A percentile compares a stretch with the other conserved stretches of the same genome.
These are phyloP conservation scores for Aspergillus panamensis DNA, from an alignment of 495 filamentous ascomycete genomes.

Conservation along the genomic window DNA sequence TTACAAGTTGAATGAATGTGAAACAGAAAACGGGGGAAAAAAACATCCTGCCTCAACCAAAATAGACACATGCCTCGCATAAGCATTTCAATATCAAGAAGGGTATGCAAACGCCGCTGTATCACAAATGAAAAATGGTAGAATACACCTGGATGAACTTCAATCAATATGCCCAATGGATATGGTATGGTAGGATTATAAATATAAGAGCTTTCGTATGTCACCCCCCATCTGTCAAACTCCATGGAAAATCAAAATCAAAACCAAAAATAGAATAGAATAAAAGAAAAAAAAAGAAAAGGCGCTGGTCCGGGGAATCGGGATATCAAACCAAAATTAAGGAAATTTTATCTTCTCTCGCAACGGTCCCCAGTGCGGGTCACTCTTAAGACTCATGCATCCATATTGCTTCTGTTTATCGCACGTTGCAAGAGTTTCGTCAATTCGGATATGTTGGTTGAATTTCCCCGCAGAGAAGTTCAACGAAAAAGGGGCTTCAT, in stretches of 20 bases:
- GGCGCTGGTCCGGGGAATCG: conserved; percentile 32
- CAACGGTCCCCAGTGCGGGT: not conserved
- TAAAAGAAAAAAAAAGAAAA: conserved; percentile 10
- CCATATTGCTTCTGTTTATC: not conserved
- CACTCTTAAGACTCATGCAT: not conserved
- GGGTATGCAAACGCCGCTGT: conserved; percentile 24
- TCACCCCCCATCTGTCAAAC: conserved; percentile 27
- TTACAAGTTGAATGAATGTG: conserved; percentile 5
- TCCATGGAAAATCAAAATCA: conserved; percentile 17
- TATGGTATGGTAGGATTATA: conserved; percentile 4
- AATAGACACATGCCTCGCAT: conserved; percentile 13
- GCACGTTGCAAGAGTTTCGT: too few relatives aligned
- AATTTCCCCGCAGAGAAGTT: too few relatives aligned
- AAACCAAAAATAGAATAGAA: conserved; percentile 8
- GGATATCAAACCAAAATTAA: conserved; percentile 19
- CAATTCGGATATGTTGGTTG: too few relatives aligned
- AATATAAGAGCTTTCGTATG: conserved; percentile 19
- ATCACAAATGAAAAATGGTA: conserved; percentile 3
- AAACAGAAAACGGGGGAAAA: not conserved
- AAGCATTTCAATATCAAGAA: conserved; percentile 15
- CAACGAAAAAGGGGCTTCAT: too few relatives aligned
- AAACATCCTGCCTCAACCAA: conserved; percentile 3
- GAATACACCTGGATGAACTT: conserved; percentile 13
- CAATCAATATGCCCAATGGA: conserved; percentile 12
- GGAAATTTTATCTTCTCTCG: conserved; percentile 5